Base-by-base conservation (phyloP, 768 basidiomycete species). In the Psilocybe tampanensis region DNA sequence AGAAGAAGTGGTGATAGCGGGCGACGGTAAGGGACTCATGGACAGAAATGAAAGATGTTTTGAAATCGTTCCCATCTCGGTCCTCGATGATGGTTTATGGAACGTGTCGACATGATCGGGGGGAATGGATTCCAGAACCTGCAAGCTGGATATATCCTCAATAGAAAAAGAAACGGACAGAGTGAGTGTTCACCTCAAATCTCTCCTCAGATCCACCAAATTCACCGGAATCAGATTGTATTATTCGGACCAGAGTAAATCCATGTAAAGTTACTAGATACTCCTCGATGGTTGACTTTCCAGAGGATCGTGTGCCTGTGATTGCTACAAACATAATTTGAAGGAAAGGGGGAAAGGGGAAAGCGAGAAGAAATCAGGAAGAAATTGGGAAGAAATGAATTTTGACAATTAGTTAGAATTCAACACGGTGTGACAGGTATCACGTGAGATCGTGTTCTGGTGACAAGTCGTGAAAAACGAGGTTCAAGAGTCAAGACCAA, bases 261-360 rank as follows among this genome's bases (percentile, higher is more conserved):
- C 80, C 81, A 60, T 87, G 83, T 3, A 70, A 65, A n/a, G 74
- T 68, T 26, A 85, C 72, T 17, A 91, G 78, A 64, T 86, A 90
- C 26, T 84, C 75, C 64, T 83, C 75, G 17, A 92, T 73, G 15
- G 74, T 73, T 11, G 83, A 78, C 65, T 86, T 87, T 8, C 89
- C 89, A 21, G 89, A 80, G 56, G 72, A 79, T 12, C 75, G 78
- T 0, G 88, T 83, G 44, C 88, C 89, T 47, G 88, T 73, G 48
- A 90, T 81, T 23, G 86, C 83, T 62, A 90, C 78, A 69, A 90
- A 83, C 88, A 90, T 90, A 55, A 44, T 52, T 29, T 44, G 19
- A 18, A 8, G 33, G 19, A 18, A 34, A 34, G 8, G 9, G 29
- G 29, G 29, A 29, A 29, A 29, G 5, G 29, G 29, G 29, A 29